Base-by-base conservation (phyloP, 2,329 filamentous ascomycete genomes). In the Xylariaceae sp. region DNA sequence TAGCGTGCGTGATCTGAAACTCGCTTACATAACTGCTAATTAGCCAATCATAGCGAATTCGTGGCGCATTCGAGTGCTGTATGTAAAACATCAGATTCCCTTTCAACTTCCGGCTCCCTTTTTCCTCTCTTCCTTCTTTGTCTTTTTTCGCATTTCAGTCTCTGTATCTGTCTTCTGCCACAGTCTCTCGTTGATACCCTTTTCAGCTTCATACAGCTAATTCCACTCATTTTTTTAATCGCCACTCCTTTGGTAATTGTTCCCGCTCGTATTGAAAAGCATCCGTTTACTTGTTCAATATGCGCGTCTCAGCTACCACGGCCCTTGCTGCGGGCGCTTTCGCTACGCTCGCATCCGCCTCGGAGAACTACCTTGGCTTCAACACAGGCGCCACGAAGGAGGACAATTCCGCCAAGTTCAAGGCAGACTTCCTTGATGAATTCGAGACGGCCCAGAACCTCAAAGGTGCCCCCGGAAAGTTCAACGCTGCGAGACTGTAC, bases 361-460 rank as follows among this genome's bases (percentile, higher is more conserved):
- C 58, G 26, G 65, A 56, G 7, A 61, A 59, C 56, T 61, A 66
- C 58, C 64, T 65, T 26, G 66, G 66, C 29, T 68, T 68, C 59
- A 68, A 68, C 65, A 66, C 65, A 30, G 66, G 65, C 6, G 65
- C 66, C 46, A 63, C 60, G 40, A 66, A 66, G 59, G 55, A 63
- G 5, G 64, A 68, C 55, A 56, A 66, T 19, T 61, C 61, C 1
- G 63, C 65, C 52, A 65, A 67, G 58, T 56, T 62, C 47, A 65
- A 68, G 57, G 44, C 49, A 18, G 66, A 68, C 49, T 68, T 66
- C 47, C 57, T 60, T 43, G 63, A 61, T 49, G 65, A 68, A 54
- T 68, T 68, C 60, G 62, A 57, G 55, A 63, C 62, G 5, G 65
- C 62, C 42, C 60, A 68, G 63, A 59, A 53, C 52, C 63, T 68